Evolutionary conservation across 129 eudicot genomes (phyloP).

Genomic region (Heracleum sosnowskyi): DNA sequence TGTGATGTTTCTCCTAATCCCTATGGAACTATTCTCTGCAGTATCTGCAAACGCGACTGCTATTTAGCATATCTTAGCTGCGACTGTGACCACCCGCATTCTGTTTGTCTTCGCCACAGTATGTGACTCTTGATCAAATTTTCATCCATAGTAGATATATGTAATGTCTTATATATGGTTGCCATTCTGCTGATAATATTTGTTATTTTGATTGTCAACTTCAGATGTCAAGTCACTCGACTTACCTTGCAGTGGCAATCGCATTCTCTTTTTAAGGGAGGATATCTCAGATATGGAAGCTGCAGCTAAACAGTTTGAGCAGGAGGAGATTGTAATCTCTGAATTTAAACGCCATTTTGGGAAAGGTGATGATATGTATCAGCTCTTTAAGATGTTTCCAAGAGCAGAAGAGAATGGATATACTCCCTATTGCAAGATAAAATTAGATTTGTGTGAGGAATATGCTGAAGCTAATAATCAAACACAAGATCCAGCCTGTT

Average conservation of each 20-base stretch:
- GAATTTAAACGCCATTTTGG: conserved; percentile 35
- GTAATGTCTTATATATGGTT: not conserved
- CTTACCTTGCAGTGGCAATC: conserved; percentile 61
- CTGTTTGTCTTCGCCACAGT: conserved; percentile 96
- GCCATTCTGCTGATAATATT: not conserved
- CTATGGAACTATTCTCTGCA: conserved; percentile 86
- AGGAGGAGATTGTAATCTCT: conserved; percentile 37
- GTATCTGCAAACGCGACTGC: conserved; percentile 87
- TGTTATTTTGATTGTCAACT: conserved; percentile 1
- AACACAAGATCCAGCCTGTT: conserved; percentile 21
- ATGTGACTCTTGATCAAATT: conserved; percentile 11
- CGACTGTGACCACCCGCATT: conserved; percentile 61
- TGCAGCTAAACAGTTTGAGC: conserved; percentile 72
- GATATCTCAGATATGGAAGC: conserved; percentile 68
- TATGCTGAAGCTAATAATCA: conserved; percentile 14
- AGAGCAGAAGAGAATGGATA: conserved; percentile 53
- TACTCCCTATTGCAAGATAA: conserved; percentile 52
- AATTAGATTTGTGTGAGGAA: conserved; percentile 18
- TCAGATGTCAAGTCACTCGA: conserved; percentile 51
- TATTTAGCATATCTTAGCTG: conserved; percentile 75
- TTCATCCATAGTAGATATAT: not conserved
- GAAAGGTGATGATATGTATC: conserved; percentile 42
- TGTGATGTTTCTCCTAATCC: conserved; percentile 46
- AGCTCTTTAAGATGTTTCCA: conserved; percentile 45
- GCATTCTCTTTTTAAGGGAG: conserved; percentile 50